phyloP scores from a whole-genome alignment of 108 stramenopile genomes.

The Chaetoceros muelleri region DNA sequence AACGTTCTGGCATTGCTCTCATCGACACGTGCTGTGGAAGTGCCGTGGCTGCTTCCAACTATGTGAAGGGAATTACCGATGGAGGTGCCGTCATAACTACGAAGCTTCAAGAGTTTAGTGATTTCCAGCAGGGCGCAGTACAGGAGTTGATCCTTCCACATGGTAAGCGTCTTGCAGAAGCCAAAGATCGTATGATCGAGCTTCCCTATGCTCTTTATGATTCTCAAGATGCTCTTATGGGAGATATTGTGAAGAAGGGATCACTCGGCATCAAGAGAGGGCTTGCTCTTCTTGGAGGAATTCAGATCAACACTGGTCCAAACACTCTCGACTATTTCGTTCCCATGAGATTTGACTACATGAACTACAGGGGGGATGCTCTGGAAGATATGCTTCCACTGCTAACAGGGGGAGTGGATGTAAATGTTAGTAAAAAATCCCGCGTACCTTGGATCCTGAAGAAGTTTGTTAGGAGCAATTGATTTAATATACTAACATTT shows the following conservation, averaged over 20 bases:
- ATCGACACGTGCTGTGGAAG: constrained; percentile 9
- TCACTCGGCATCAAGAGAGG: constrained; percentile 7
- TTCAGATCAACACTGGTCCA: constrained; percentile 62
- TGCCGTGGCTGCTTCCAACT: constrained; percentile 7
- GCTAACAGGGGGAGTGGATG: background rate
- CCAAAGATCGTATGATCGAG: constrained; percentile 15
- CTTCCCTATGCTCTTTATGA: constrained; percentile 23
- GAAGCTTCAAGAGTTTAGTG: constrained; percentile 12
- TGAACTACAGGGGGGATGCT: constrained; percentile 30
- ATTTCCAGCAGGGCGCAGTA: constrained; percentile 23
- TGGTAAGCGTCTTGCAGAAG: constrained; percentile 15
- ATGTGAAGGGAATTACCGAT: constrained; percentile 6
- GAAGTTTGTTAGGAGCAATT: no score
- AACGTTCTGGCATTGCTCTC: constrained; percentile 2
- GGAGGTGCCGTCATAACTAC: constrained; percentile 11
- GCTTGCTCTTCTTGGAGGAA: constrained; percentile 50
- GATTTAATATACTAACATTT: no score
- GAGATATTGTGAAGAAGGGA: constrained; percentile 15
- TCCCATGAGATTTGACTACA: constrained; percentile 44
- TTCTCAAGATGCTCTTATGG: constrained; percentile 12
- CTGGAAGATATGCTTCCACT: constrained; percentile 21
- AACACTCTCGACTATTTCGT: constrained; percentile 53
- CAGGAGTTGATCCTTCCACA: constrained; percentile 18
- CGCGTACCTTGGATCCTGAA: no score
- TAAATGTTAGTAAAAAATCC: no score